Evolutionary conservation across 75 land plant genomes (phyloP), one percentile per base, ranked within the genome.

Genomic region (Ceratopteris richardii): DNA sequence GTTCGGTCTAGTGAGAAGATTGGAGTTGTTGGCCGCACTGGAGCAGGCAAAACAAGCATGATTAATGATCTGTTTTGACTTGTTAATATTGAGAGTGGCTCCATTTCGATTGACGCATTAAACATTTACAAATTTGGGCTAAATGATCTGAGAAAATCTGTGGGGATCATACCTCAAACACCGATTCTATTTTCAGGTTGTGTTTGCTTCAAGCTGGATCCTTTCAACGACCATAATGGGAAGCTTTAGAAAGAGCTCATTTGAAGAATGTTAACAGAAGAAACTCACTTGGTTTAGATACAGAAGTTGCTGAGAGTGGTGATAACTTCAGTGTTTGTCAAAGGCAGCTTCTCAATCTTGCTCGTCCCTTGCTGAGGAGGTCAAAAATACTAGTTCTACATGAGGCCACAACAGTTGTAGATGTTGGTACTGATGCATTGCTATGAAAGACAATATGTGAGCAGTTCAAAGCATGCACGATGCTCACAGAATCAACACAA

Each of bases 331-430:
- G 99, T 67, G 96, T 95, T 40, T 97, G 99, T 20, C 99, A 95
- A 64, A 79, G 99, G 58, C 99, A 95, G 63, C 78, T 95, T 0
- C 70, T 95, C 31, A 95, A 97, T 70, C 86, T 95, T 57, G 81
- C 99, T 48, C 87, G 97, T 44, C 92, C 99, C 31, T 66, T 95
- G 39, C 67, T 95, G 31, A 62, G 92, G 26, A 80, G 97, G 61
- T 95, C 92, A 48, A 94, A 95, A 59, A 86, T 95, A 57, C 78
- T 95, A 42, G 99, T 95, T 58, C 97, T 95, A 63, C 97, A 95
- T 84, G 99, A 95, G 74, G 99, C 99, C 52, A 95, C 97, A 19
- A 97, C 99, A 33, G 92, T 97, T 42, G 99, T 95, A 62, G 99
- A 95, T 84, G 97, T 95, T 62, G 81, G 86, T 53, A 95, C 99